Conservation (phyloP, 176 grass and related monocot genomes). For the Eremochloa ophiuroides region DNA sequence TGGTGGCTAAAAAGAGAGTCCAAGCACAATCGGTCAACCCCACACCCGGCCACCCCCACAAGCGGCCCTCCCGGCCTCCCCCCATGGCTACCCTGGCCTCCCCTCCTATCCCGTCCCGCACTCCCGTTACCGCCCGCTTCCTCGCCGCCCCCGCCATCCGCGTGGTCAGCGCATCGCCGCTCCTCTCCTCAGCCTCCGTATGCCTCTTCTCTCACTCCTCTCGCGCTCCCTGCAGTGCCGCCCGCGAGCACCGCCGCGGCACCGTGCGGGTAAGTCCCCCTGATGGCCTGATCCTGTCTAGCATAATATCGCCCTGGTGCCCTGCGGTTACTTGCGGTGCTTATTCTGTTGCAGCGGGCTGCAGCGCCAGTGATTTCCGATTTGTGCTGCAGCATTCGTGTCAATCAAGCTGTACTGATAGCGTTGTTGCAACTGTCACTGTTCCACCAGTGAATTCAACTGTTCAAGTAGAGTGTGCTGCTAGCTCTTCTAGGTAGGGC, state of each 20-base stretch:
- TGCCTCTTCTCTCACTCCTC: neutral
- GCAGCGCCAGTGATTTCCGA: neutral
- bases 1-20: conserved; percentile 33
- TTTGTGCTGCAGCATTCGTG: neutral
- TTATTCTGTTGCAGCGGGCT: neutral
- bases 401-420: neutral
- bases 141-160: neutral
- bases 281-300: neutral
- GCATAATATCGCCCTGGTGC: neutral
- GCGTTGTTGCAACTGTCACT: neutral
- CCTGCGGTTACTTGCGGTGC: neutral
- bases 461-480: neutral
- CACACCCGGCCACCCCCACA: too few species aligned
- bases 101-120: neutral
- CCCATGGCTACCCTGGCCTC: conserved; percentile 37
- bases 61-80: too few species aligned
- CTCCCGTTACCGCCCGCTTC: neutral
- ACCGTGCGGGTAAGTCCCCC: conserved; percentile 14
- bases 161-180: neutral
- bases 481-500: neutral
- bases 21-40: too few species aligned
- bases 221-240: neutral
- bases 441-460: neutral
- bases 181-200: conserved; percentile 9
- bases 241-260: neutral